phyloP scores from a whole-genome alignment of 352 stramenopile genomes.

The Phytophthora foliorum region DNA sequence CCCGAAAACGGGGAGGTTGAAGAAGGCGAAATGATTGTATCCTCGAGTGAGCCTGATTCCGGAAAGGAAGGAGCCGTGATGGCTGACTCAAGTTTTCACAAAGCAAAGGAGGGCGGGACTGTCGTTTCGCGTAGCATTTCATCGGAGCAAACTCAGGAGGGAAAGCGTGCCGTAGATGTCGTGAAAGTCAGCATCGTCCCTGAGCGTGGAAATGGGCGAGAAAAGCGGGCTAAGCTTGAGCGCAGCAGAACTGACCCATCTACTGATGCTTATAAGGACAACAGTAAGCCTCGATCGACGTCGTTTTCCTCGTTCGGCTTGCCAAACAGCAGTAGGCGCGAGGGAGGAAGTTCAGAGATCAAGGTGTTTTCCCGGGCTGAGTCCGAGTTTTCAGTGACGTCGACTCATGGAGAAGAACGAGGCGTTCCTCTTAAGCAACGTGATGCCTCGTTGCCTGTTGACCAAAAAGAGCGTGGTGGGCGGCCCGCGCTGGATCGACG shows the following conservation, averaged over 20 bases:
- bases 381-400: conserved; percentile 6
- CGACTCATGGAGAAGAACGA: conserved; percentile 27
- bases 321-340: conserved; percentile 9
- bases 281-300: conserved; percentile 44
- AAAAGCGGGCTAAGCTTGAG: conserved; percentile 36
- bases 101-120: neutral
- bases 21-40: conserved; percentile 37
- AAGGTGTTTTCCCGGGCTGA: conserved; percentile 15
- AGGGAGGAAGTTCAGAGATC: conserved; percentile 9
- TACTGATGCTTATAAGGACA: conserved; percentile 15
- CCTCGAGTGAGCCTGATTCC: conserved; percentile 13
- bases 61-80: neutral
- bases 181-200: neutral
- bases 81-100: conserved; percentile 2
- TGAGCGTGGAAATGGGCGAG: conserved; percentile 10
- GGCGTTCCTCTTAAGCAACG: conserved; percentile 29
- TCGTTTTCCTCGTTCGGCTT: conserved; percentile 47
- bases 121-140: neutral
- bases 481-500: conserved; percentile 58
- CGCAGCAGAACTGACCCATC: conserved; percentile 31
- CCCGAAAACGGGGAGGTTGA: conserved; percentile 25
- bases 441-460: conserved; percentile 8
- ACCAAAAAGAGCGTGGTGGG: conserved; percentile 18
- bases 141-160: neutral
- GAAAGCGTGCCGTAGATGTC: conserved; percentile 9